Evolutionary conservation across 2,329 filamentous ascomycete genomes (phyloP).

Genomic region (Diaporthe sp.): DNA sequence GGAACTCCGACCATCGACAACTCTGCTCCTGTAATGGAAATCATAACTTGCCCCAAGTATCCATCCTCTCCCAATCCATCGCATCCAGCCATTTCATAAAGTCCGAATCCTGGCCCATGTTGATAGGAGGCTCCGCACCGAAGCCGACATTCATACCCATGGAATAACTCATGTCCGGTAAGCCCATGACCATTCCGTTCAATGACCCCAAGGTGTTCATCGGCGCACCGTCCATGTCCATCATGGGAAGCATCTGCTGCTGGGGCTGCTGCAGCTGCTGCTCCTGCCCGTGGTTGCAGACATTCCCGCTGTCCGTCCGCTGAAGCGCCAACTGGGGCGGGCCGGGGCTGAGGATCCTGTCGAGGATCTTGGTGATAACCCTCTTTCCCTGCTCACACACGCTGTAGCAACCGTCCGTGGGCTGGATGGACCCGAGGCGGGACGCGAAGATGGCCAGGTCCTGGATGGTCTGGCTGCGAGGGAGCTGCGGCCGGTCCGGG

Average conservation of each 20-base stretch:
- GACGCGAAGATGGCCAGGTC: slow-evolving; percentile 49
- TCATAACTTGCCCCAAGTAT: slow-evolving; percentile 31
- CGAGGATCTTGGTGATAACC: slow-evolving; percentile 48
- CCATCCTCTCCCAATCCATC: slow-evolving; percentile 45
- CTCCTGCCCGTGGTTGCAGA: slow-evolving; percentile 20
- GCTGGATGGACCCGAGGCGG: slow-evolving; percentile 45
- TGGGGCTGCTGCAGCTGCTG: slow-evolving; percentile 6
- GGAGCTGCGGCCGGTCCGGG: slow-evolving; percentile 46
- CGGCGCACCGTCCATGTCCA: slow-evolving; percentile 31
- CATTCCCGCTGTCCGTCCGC: slow-evolving; percentile 29
- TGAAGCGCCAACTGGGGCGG: slow-evolving; percentile 24
- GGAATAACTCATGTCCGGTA: slow-evolving; percentile 38
- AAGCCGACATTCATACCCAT: slow-evolving; percentile 41
- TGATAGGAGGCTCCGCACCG: slow-evolving; percentile 42
- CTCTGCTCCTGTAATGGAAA: neutral
- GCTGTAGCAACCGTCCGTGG: slow-evolving; percentile 43
- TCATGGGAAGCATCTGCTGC: slow-evolving; percentile 33
- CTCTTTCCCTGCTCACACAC: slow-evolving; percentile 48
- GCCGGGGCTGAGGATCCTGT: slow-evolving; percentile 46
- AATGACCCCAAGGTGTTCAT: slow-evolving; percentile 18
- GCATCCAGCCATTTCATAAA: slow-evolving; percentile 49
- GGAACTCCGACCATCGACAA: neutral
- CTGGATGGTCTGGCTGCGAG: slow-evolving; percentile 49
- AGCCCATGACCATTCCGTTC: slow-evolving; percentile 36
- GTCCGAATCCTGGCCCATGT: slow-evolving; percentile 44